A percentile compares a stretch with the other conserved stretches of the same genome.
phyloP scores from a whole-genome alignment of 2,329 filamentous ascomycete genomes.

The Neoarthrinium moseri region DNA sequence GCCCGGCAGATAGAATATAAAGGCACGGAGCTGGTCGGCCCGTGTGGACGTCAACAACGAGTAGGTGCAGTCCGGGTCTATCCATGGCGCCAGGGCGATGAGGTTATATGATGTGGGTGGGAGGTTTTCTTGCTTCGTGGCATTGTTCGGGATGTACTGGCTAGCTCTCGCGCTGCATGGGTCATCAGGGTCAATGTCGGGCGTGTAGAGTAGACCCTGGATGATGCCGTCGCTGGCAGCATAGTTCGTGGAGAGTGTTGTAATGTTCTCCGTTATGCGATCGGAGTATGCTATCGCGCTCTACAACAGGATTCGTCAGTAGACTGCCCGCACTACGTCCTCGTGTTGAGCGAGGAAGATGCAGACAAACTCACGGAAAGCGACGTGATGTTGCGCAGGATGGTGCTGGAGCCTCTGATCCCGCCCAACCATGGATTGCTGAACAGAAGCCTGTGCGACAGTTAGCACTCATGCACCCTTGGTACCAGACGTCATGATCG shows the following conservation, averaged over 20 bases:
- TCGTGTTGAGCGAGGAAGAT: too few relatives aligned
- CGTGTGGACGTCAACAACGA: constrained; percentile 67
- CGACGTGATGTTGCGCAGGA: constrained; percentile 57
- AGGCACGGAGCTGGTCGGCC: constrained; percentile 57
- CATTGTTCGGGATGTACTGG: constrained; percentile 71
- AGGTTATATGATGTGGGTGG: constrained; percentile 68
- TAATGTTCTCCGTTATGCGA: constrained; percentile 58
- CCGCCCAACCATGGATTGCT: constrained; percentile 57
- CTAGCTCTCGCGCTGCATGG: constrained; percentile 63
- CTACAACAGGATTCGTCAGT: constrained; percentile 20
- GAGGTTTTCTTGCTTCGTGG: constrained; percentile 70
- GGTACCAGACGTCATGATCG: too few relatives aligned
- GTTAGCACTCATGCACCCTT: constrained; percentile 19
- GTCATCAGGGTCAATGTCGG: constrained; percentile 58
- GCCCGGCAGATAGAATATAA: constrained; percentile 63
- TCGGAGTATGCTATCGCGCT: constrained; percentile 51
- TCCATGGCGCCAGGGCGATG: constrained; percentile 86
- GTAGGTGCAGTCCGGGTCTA: constrained; percentile 68
- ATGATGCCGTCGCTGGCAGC: constrained; percentile 60
- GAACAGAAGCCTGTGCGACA: constrained; percentile 50
- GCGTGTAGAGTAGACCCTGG: constrained; percentile 82
- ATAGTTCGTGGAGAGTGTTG: constrained; percentile 72
- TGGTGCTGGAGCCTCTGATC: constrained; percentile 49
- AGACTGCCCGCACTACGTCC: too few relatives aligned
- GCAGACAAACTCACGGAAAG: constrained; percentile 51